These are phyloP conservation scores for Reticulascus tulasneorum DNA, from an alignment of 2,329 filamentous ascomycete genomes.

Conservation along the genomic window DNA sequence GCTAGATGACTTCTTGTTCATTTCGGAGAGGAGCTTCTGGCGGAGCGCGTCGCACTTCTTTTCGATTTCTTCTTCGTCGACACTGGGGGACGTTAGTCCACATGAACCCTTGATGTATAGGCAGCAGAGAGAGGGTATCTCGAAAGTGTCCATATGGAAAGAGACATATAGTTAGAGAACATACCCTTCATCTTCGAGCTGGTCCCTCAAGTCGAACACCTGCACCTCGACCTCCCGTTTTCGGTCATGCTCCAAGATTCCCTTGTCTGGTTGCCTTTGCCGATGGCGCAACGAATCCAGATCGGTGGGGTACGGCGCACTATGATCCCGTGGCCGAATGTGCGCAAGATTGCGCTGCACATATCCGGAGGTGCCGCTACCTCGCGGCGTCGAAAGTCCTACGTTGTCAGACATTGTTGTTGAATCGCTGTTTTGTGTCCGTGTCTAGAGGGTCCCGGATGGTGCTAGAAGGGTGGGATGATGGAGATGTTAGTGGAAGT, in stretches of 20 bases:
- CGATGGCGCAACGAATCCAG: constrained; percentile 66
- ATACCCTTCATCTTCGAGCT: constrained; percentile 85
- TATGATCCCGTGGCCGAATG: constrained; percentile 77
- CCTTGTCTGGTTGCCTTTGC: constrained; percentile 81
- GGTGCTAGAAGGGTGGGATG: constrained; percentile 2
- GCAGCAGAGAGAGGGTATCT: no score
- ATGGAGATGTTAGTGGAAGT: constrained; percentile 6
- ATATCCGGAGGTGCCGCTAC: constrained; percentile 94
- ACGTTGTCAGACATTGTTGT: constrained; percentile 90
- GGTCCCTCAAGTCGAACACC: constrained; percentile 84
- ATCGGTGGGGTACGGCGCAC: constrained; percentile 72
- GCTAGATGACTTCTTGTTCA: constrained; percentile 26
- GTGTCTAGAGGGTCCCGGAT: background rate
- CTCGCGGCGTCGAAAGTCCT: constrained; percentile 88
- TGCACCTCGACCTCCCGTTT: constrained; percentile 89
- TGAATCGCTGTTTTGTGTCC: background rate
- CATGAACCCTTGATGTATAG: background rate
- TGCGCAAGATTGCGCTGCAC: constrained; percentile 94
- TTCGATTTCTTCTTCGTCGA: constrained; percentile 91
- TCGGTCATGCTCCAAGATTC: constrained; percentile 90
- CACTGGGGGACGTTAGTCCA: constrained; percentile 44
- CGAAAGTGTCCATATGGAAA: background rate
- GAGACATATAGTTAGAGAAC: constrained; percentile 19
- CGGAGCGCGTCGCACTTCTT: constrained; percentile 42
- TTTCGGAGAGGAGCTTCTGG: constrained; percentile 35